Conservation (phyloP, 139 green algal species). For the Ulvella scutata region DNA sequence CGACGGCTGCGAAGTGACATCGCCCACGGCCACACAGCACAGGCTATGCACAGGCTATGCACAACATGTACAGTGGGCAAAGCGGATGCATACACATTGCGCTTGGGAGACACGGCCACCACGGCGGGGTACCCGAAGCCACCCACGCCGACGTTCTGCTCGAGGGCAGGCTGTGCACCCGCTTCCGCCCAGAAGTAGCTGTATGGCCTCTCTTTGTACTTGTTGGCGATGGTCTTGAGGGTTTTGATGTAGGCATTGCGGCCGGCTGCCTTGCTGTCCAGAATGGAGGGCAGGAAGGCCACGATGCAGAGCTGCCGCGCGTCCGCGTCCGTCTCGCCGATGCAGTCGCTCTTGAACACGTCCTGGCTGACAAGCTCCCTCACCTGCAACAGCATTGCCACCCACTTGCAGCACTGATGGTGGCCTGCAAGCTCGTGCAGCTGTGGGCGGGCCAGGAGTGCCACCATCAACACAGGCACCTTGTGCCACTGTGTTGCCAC, state of each 20-base stretch:
- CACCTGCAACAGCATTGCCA: conserved; percentile 12
- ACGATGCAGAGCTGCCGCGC: conserved; percentile 60
- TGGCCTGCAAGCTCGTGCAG: background rate
- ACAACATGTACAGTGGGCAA: too few species aligned
- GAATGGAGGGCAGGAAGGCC: conserved; percentile 80
- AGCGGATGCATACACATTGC: conserved; percentile 22
- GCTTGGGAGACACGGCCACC: conserved; percentile 47
- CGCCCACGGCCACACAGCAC: too few species aligned
- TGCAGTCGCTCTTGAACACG: conserved; percentile 39
- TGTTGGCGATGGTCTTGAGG: conserved; percentile 38
- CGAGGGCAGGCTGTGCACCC: conserved; percentile 44
- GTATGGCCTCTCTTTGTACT: conserved; percentile 58
- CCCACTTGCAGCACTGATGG: background rate
- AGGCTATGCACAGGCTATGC: too few species aligned
- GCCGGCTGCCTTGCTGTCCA: conserved; percentile 60
- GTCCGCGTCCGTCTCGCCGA: conserved; percentile 19
- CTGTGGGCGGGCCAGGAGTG: too few species aligned
- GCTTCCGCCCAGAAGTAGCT: conserved; percentile 66
- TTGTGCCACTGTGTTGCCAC: too few species aligned
- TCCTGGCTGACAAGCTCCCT: conserved; percentile 45
- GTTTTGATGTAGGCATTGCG: conserved; percentile 46
- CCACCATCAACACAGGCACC: too few species aligned
- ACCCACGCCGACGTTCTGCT: conserved; percentile 64
- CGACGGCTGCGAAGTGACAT: too few species aligned
- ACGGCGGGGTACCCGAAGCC: conserved; percentile 64